Evolutionary conservation across 1,139 yeast species (phyloP), one percentile per base, ranked within the genome.

Genomic region (Hemisphaericaspora xylofermentans): DNA sequence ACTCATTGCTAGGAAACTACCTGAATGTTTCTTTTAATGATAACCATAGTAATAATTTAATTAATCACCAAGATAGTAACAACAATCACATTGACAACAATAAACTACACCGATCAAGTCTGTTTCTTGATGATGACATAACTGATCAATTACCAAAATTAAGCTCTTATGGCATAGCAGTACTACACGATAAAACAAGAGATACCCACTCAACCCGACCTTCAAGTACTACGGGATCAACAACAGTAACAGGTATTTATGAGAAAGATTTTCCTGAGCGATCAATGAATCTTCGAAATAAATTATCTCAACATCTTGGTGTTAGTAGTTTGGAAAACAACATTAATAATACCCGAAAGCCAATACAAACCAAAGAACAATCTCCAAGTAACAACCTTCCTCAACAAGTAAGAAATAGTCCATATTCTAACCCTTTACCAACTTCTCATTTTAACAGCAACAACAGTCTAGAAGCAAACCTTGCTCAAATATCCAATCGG

Each of bases 141-240:
- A 74, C 79, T 18, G 74, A 76, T 45, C 67, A 76, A 43, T 87
- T 88, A 0, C 88, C 88, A 2, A 80, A 80, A 12, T 66, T 83
- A 48, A 81, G 87, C 54, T 75, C 83, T 10, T 82, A 81, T 48
- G 60, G 72, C 49, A 60, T 69, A 40, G 72, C 74, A 29, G 56
- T 63, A 39, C 55, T 68, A 39, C 63, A 63, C 46, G 67, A 61
- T 39, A 19, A 43, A 39, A 40, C 51, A 43, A 34, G 45, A 43
- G 24, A 19, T 19, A 19, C 22, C 5, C 22, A 19, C 8, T 6
- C 22, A 24, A 24, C 12, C 10, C 6, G 27, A 21, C 22, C 40
- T 26, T 28, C 38, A 22, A 9, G 39, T n/a, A 21, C 18, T 13
- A 22, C 31, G 15, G 36, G 14, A 32, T 16, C 27, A n/a, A 8